phyloP scores from a whole-genome alignment of 148 eudicot species.

The Heliosperma pusillum region DNA sequence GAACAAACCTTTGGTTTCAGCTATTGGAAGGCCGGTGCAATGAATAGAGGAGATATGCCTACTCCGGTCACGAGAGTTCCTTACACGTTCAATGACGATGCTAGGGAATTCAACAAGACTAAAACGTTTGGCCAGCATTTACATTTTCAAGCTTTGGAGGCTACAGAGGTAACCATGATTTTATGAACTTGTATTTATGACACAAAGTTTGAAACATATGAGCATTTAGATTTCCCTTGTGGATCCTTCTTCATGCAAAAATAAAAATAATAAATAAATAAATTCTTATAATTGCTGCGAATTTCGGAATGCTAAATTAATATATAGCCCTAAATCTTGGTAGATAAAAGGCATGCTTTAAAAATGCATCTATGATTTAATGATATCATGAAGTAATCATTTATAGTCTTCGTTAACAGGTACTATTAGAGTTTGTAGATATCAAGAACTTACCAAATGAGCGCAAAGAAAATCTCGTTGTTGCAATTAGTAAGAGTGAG shows the following conservation, averaged over 20 bases:
- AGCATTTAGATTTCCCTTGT: too few relatives aligned
- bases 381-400: not conserved
- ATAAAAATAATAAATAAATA: too few relatives aligned
- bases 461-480: constrained; percentile 55
- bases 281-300: too few relatives aligned
- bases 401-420: constrained; percentile 33
- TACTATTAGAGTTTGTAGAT: constrained; percentile 66
- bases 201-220: too few relatives aligned
- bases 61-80: constrained; percentile 54
- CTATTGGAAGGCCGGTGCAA: constrained; percentile 92
- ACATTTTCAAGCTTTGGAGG: constrained; percentile 38
- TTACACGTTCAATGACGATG: constrained; percentile 23
- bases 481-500: constrained; percentile 63
- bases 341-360: too few relatives aligned
- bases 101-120: constrained; percentile 26
- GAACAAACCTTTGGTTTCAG: constrained; percentile 72
- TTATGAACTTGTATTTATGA: not conserved
- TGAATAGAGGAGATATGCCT: constrained; percentile 70
- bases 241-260: too few relatives aligned
- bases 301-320: not conserved
- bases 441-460: constrained; percentile 59
- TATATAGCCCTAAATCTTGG: not conserved
- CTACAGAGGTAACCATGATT: constrained; percentile 58
- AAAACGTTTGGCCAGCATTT: constrained; percentile 24
- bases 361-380: not conserved